phyloP scores from a whole-genome alignment of 371 early-diverging fungal species.

The Actinomucor elegans region DNA sequence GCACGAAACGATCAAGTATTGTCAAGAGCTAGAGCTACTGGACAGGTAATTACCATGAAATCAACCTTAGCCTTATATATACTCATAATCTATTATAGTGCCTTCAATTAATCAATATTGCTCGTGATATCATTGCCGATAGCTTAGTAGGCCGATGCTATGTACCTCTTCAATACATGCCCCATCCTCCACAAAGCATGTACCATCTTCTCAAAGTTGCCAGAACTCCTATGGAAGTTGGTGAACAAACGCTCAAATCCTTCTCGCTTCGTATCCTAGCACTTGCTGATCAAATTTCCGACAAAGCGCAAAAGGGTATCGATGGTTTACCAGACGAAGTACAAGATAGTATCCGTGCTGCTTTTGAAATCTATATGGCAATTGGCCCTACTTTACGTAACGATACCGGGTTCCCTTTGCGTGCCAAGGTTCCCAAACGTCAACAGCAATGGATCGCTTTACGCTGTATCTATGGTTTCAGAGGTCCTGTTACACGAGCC shows the following conservation, averaged over 20 bases:
- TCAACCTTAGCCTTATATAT: no score
- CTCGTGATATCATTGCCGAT: constrained; percentile 56
- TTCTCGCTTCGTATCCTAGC: constrained; percentile 27
- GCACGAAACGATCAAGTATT: constrained; percentile 31
- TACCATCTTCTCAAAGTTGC: constrained; percentile 23
- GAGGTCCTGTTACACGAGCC: constrained; percentile 24
- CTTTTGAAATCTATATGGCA: constrained; percentile 47
- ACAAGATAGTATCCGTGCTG: constrained; percentile 43
- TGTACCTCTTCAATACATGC: constrained; percentile 43
- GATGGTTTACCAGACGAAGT: constrained; percentile 38
- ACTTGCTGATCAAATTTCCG: constrained; percentile 28
- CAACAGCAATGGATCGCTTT: constrained; percentile 42
- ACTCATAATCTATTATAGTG: constrained; percentile 33
- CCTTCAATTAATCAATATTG: constrained; percentile 60
- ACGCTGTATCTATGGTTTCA: constrained; percentile 41
- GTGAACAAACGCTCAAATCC: constrained; percentile 19
- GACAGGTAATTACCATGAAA: constrained; percentile 46
- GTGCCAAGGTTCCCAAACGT: constrained; percentile 40
- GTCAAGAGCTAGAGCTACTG: constrained; percentile 49
- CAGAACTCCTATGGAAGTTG: constrained; percentile 24
- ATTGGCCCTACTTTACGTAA: constrained; percentile 39
- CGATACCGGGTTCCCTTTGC: constrained; percentile 35
- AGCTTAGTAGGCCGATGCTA: constrained; percentile 48
- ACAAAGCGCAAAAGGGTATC: constrained; percentile 41
- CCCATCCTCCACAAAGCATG: constrained; percentile 9